These are phyloP conservation scores for Castanospermum australe DNA, from an alignment of 306 rosid genomes.

Conservation along the genomic window DNA sequence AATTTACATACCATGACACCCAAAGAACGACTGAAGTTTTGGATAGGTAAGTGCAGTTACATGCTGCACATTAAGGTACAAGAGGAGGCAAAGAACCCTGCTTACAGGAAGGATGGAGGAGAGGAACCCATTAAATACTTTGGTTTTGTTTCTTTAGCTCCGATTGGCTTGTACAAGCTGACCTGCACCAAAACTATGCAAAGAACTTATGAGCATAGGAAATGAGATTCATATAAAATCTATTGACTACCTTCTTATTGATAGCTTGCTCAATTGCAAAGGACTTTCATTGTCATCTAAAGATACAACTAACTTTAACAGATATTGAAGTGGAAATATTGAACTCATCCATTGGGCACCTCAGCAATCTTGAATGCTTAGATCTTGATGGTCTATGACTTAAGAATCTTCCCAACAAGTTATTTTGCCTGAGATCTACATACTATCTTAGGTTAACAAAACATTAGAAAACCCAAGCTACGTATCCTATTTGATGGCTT, in stretches of 20 bases:
- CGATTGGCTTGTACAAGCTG: no score
- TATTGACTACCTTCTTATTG: fast-evolving
- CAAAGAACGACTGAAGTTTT: no score
- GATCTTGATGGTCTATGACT: background rate
- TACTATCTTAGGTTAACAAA: background rate
- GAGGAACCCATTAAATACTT: no score
- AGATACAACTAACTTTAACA: background rate
- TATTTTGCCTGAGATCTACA: background rate
- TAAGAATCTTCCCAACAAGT: background rate
- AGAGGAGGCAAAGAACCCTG: no score
- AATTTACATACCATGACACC: no score
- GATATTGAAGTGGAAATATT: background rate
- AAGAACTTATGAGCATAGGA: background rate
- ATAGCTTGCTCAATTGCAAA: no score
- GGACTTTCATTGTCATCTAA: background rate
- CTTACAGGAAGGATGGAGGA: no score
- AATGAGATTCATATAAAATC: background rate
- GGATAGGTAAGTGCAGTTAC: no score
- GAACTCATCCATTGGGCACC: background rate
- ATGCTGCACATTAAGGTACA: no score
- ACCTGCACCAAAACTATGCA: no score
- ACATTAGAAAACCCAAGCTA: background rate
- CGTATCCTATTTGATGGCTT: background rate
- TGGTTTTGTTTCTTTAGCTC: no score
- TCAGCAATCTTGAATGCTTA: background rate